phyloP scores from a whole-genome alignment of 2,329 filamentous ascomycete genomes.

The Saccharata proteae region DNA sequence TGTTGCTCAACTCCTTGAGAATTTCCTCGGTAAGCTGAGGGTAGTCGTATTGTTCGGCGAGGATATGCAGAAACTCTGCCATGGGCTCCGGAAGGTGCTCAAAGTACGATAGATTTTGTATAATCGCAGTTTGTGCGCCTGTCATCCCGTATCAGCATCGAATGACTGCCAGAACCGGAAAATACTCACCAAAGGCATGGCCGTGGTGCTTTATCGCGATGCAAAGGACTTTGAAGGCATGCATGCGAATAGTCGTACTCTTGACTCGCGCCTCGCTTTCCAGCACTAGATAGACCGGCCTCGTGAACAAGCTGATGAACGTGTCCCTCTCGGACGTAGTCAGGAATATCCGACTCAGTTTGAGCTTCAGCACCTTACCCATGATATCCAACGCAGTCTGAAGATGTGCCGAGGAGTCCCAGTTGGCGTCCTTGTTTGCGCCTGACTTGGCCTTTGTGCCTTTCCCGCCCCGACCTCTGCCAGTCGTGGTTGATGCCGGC shows the following conservation, averaged over 20 bases:
- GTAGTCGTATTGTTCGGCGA: slow-evolving; percentile 95
- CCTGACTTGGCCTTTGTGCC: slow-evolving; percentile 56
- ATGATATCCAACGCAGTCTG: slow-evolving; percentile 84
- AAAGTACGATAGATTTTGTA: slow-evolving; percentile 95
- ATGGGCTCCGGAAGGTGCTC: slow-evolving; percentile 98
- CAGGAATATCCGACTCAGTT: slow-evolving; percentile 83
- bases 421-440: slow-evolving; percentile 56
- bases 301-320: slow-evolving; percentile 81
- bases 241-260: slow-evolving; percentile 80
- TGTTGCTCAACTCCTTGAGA: slow-evolving; percentile 85
- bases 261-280: slow-evolving; percentile 92
- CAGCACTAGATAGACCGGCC: slow-evolving; percentile 84
- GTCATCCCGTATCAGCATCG: slow-evolving; percentile 12
- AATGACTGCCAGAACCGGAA: too few species aligned
- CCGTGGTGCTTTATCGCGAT: slow-evolving; percentile 96
- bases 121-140: slow-evolving; percentile 95
- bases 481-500: slow-evolving; percentile 57
- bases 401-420: slow-evolving; percentile 83
- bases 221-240: slow-evolving; percentile 92
- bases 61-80: slow-evolving; percentile 94
- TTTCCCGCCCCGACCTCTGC: slow-evolving; percentile 61
- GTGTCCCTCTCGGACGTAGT: slow-evolving; percentile 95
- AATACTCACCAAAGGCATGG: slow-evolving; percentile 70
- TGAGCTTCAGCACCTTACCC: slow-evolving; percentile 90
- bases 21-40: slow-evolving; percentile 91